Evolutionary conservation across 192 early-diverging fungal genomes (phyloP).

Genomic region (Entophlyctis helioformis): DNA sequence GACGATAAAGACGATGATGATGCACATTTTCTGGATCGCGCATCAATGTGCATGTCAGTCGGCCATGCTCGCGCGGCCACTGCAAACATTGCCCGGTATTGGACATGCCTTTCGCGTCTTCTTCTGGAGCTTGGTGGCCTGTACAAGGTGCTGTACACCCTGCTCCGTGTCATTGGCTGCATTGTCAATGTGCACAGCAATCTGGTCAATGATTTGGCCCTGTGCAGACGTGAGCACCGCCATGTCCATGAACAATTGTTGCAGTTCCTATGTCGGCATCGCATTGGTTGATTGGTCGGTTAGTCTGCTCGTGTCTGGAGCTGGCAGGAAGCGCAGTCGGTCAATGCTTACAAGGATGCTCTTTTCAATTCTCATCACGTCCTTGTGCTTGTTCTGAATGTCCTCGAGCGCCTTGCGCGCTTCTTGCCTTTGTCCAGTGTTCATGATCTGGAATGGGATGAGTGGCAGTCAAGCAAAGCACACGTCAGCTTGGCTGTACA

Average conservation of each 20-base stretch:
- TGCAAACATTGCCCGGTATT: not conserved
- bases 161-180: constrained; percentile 47
- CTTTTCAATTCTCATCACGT: constrained; percentile 80
- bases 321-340: not conserved
- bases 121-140: constrained; percentile 48
- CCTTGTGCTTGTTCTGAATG: constrained; percentile 74
- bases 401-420: constrained; percentile 63
- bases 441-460: constrained; percentile 44
- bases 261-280: constrained; percentile 52
- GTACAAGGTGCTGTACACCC: constrained; percentile 44
- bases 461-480: no score
- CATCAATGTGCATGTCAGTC: not conserved
- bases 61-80: not conserved
- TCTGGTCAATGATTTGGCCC: constrained; percentile 57
- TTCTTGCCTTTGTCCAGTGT: constrained; percentile 55
- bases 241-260: constrained; percentile 84
- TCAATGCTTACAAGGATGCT: constrained; percentile 54
- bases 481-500: no score
- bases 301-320: not conserved
- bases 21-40: constrained; percentile 39
- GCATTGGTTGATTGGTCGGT: not conserved
- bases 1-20: constrained; percentile 32
- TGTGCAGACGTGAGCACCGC: constrained; percentile 67
- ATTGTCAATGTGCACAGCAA: constrained; percentile 54
- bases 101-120: constrained; percentile 30